phyloP scores from a whole-genome alignment of 768 basidiomycete species.

The Tulasnella sp. region DNA sequence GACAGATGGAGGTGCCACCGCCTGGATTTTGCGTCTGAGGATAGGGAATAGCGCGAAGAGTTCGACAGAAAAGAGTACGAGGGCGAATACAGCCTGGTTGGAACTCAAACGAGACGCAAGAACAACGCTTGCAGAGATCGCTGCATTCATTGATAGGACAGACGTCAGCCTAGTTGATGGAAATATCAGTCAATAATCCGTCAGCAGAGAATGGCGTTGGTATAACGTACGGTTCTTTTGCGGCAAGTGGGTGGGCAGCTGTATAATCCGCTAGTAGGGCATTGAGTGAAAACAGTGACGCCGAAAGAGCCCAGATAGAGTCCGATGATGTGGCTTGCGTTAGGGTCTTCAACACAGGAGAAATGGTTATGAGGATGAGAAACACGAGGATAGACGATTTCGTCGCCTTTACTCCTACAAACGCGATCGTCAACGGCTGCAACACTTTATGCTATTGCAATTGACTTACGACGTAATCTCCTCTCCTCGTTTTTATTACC shows the following conservation, averaged over 20 bases:
- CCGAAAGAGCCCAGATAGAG: conserved; percentile 93
- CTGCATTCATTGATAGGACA: conserved; percentile 80
- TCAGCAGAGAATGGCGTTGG: no score
- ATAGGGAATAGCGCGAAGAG: conserved; percentile 75
- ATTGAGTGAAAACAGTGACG: conserved; percentile 69
- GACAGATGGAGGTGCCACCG: conserved; percentile 35
- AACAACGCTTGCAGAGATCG: conserved; percentile 84
- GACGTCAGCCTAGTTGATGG: conserved; percentile 50
- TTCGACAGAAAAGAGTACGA: conserved; percentile 74
- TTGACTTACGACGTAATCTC: conserved; percentile 7
- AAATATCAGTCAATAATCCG: not conserved
- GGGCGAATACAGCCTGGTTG: conserved; percentile 77
- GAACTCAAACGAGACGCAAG: conserved; percentile 78
- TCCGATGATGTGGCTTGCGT: conserved; percentile 93
- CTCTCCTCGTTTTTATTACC: not conserved
- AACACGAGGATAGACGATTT: conserved; percentile 82
- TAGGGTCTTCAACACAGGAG: conserved; percentile 82
- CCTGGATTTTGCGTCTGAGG: conserved; percentile 37
- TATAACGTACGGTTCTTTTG: not conserved
- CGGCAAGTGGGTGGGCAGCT: conserved; percentile 22
- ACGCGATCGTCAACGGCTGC: not conserved
- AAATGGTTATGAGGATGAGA: conserved; percentile 74
- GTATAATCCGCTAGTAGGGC: conserved; percentile 75
- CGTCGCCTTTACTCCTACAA: conserved; percentile 28
- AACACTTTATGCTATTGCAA: not conserved